phyloP scores from a whole-genome alignment of 768 basidiomycete species.

The Cystofilobasidium macerans region DNA sequence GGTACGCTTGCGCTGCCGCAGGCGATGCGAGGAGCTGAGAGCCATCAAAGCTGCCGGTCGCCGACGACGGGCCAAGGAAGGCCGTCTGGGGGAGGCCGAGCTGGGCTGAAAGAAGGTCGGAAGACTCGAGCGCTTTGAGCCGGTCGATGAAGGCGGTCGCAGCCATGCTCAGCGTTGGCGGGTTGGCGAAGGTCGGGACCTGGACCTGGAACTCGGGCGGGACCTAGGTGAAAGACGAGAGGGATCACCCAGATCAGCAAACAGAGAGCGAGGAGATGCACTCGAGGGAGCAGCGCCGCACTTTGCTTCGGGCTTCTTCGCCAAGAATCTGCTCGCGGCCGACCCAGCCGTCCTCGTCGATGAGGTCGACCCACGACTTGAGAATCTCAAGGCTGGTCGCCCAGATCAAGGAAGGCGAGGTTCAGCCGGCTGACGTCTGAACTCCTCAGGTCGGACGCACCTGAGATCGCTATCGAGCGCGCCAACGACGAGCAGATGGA shows the following conservation, averaged over 20 bases:
- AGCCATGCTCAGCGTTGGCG: conserved; percentile 87
- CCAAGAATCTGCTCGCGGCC: conserved; percentile 92
- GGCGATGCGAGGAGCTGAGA: conserved; percentile 47
- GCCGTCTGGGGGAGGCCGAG: conserved; percentile 41
- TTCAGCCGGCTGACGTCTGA: no score
- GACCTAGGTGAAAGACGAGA: conserved; percentile 47
- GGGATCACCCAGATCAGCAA: background rate
- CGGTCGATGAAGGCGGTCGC: conserved; percentile 80
- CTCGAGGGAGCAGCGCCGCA: conserved; percentile 31
- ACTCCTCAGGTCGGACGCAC: conserved; percentile 33
- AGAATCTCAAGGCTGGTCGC: conserved; percentile 83
- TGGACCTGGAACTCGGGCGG: conserved; percentile 84
- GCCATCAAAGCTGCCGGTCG: conserved; percentile 12
- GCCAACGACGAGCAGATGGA: conserved; percentile 83
- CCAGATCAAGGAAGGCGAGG: no score
- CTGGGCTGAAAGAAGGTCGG: conserved; percentile 50
- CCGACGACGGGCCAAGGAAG: background rate
- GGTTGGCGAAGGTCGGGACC: conserved; percentile 87
- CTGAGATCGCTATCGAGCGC: conserved; percentile 86
- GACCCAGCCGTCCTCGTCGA: conserved; percentile 92
- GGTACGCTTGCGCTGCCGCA: conserved; percentile 53
- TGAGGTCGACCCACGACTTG: conserved; percentile 75
- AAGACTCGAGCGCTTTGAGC: conserved; percentile 42
- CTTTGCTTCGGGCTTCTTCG: conserved; percentile 90
- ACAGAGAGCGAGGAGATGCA: background rate